Percentiles rank a stretch among this genome's conserved stretches.
Conservation (phyloP, 257 asterid species). For the Solanum lycopersicoides region DNA sequence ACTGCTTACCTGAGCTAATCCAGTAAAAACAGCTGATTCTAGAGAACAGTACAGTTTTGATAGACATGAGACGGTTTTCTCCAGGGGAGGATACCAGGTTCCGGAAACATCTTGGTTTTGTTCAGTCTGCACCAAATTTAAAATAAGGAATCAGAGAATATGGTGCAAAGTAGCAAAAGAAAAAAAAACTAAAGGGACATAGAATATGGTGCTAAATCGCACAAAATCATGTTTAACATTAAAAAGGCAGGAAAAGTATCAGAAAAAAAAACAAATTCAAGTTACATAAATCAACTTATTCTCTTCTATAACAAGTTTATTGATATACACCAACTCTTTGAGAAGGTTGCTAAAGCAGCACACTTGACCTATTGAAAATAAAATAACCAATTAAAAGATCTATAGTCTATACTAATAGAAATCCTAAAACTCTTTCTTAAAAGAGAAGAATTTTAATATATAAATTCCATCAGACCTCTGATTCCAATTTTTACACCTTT, state of each 20-base stretch:
- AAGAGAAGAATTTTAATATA: not conserved
- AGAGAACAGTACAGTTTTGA: slow-evolving; percentile 84
- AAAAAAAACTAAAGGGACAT: not conserved
- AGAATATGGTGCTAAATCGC: not conserved
- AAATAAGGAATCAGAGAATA: not conserved
- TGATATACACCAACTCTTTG: not conserved
- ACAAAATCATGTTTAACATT: not conserved
- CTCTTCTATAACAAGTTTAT: not conserved
- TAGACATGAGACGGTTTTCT: slow-evolving; percentile 90
- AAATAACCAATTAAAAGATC: not conserved
- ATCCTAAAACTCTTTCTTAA: not conserved
- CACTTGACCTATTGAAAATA: not conserved
- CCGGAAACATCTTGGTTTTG: slow-evolving; percentile 57
- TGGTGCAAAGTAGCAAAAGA: not conserved
- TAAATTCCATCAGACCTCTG: not conserved
- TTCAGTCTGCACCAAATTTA: slow-evolving; percentile 40
- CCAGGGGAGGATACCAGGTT: slow-evolving; percentile 97
- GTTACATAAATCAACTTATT: not conserved
- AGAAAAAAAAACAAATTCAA: not conserved
- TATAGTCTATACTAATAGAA: not conserved
- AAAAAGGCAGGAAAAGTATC: not conserved
- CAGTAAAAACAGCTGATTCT: slow-evolving; percentile 86
- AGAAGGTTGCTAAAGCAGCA: not conserved
- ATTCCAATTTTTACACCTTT: not conserved
- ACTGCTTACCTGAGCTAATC: slow-evolving; percentile 82